Base-by-base conservation (phyloP, 225 moss, liverwort and hornwort species). In the Polytrichum commune region DNA sequence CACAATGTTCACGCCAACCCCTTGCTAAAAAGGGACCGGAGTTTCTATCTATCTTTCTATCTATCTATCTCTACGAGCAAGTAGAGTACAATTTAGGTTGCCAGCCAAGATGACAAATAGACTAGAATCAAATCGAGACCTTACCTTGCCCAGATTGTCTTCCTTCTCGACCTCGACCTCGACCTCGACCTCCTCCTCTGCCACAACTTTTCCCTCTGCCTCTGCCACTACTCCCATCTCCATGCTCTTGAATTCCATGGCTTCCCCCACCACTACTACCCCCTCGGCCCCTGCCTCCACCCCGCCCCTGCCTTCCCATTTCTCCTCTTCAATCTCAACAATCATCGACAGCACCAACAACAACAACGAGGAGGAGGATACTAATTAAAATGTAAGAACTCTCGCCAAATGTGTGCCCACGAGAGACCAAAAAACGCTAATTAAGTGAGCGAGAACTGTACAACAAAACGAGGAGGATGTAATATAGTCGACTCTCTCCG, bases 271-370 rank as follows among this genome's bases (percentile, higher is more conserved):
- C 76, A 38, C 78, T 73, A 23, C 87, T 73, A 23, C 87, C 83
- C 13, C 83, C 86, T 74, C 83, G 73, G 1, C 78, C 76, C 38
- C 72, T 74, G 20, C 81, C 78, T 23, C 80, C 64, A 53, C 83
- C 78, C 46, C 75, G 83, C 33, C 73, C 78, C 68, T 54, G 75
- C 29, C 75, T 63, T 16, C 72, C 87, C 83, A 84, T 87, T 10
- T 38, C 33, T 33, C 33, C 33, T 33, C 10, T 38, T 38, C 38
- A 10, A 38, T 10, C 38, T 38, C 38, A 10, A 13, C 38, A 38
- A 13, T 38, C 38, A 13, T 38, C 38, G 38, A 38, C 10, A 38
- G 38, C 38, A 38, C 3, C 38, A 38, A 38, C 38, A 38, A 38
- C 38, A n/a, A n/a, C n/a, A n/a, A n/a, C n/a, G n/a, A n/a, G n/a